Conservation (phyloP, 2,329 filamentous ascomycete species). For the Spiromastix sp. region DNA sequence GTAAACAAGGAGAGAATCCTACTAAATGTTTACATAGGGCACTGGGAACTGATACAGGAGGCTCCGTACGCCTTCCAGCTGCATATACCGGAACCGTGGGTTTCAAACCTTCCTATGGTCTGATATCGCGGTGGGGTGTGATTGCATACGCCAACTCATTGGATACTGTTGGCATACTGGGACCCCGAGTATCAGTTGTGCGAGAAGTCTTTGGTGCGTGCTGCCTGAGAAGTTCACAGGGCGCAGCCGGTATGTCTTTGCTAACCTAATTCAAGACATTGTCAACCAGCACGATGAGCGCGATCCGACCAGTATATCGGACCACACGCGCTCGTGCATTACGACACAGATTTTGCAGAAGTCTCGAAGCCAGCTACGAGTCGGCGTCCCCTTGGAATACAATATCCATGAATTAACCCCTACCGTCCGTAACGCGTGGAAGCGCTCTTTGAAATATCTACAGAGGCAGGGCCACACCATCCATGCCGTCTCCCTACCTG, state of each 20-base stretch:
- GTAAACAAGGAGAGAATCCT: neutral
- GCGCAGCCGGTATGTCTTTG: no score
- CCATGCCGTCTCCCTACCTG: conserved; percentile 67
- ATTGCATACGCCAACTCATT: conserved; percentile 87
- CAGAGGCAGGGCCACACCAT: conserved; percentile 58
- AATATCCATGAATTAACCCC: conserved; percentile 73
- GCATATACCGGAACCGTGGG: conserved; percentile 76
- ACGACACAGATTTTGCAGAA: conserved; percentile 11
- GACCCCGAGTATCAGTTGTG: conserved; percentile 43
- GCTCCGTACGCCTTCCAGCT: conserved; percentile 76
- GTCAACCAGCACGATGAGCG: conserved; percentile 52
- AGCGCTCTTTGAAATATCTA: conserved; percentile 48
- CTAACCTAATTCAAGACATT: conserved; percentile 26
- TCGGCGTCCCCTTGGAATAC: conserved; percentile 64
- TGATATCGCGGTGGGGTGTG: conserved; percentile 76
- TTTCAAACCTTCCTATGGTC: conserved; percentile 86
- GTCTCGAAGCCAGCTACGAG: conserved; percentile 27
- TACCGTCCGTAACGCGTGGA: conserved; percentile 61
- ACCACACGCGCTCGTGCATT: conserved; percentile 43
- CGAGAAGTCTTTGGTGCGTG: conserved; percentile 40
- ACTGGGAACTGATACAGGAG: conserved; percentile 87
- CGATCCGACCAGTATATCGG: conserved; percentile 65
- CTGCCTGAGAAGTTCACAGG: neutral
- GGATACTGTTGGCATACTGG: conserved; percentile 76
- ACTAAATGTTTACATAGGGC: conserved; percentile 38